phyloP scores from a whole-genome alignment of 345 rosid genomes.

The Moricandia moricandioides region DNA sequence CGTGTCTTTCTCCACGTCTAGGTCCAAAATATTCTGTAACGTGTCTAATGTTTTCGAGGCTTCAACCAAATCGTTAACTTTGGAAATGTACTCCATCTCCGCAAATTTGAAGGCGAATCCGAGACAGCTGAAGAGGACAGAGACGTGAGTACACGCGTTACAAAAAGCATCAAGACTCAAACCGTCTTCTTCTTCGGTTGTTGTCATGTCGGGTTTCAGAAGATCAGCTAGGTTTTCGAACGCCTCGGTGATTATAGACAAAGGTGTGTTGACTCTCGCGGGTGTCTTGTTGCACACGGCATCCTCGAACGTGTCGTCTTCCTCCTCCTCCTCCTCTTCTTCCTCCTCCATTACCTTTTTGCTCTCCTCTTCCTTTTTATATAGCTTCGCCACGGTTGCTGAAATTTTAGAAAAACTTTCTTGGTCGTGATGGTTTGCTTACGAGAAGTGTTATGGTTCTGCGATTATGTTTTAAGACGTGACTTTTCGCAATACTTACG shows the following conservation, averaged over 20 bases:
- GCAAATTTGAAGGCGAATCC: slow-evolving; percentile 94
- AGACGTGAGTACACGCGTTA: slow-evolving; percentile 60
- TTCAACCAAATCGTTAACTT: slow-evolving; percentile 67
- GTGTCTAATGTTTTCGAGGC: slow-evolving; percentile 58
- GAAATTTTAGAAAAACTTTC: slow-evolving; percentile 1
- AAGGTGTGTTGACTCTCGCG: slow-evolving; percentile 35
- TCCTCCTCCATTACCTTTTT: slow-evolving; percentile 17
- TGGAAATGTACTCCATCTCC: slow-evolving; percentile 70
- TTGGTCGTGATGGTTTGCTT: slow-evolving; percentile 20
- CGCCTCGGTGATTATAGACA: slow-evolving; percentile 55
- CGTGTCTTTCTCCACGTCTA: slow-evolving; percentile 61
- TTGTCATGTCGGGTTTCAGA: slow-evolving; percentile 17
- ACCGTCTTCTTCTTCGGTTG: slow-evolving; percentile 18
- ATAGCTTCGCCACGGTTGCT: slow-evolving; percentile 39
- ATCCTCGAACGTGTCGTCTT: slow-evolving; percentile 29
- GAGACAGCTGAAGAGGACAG: slow-evolving; percentile 65
- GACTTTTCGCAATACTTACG: slow-evolving; percentile 19
- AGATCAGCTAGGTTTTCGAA: slow-evolving; percentile 52
- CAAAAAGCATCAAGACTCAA: slow-evolving; percentile 59
- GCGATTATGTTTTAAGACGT: slow-evolving; percentile 18
- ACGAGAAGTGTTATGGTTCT: slow-evolving; percentile 16
- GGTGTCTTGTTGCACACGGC: slow-evolving; percentile 24
- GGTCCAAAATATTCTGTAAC: slow-evolving; percentile 57
- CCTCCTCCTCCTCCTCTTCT: slow-evolving; percentile 23
- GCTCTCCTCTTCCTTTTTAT: slow-evolving; percentile 25